Evolutionary conservation across 768 basidiomycete species (phyloP).

Genomic region (Boletus rex-veris): DNA sequence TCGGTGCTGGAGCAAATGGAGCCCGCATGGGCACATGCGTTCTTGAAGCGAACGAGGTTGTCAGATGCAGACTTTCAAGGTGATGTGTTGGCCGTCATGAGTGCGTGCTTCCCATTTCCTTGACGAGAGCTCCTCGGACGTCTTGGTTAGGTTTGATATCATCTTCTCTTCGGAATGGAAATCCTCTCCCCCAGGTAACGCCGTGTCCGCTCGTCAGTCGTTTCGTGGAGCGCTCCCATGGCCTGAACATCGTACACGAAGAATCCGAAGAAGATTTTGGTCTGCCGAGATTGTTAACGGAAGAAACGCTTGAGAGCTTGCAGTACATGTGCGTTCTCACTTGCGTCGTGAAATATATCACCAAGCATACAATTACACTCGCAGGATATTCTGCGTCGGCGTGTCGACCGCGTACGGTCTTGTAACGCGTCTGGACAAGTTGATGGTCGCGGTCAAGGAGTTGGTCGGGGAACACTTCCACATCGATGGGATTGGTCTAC

Average conservation of each 20-base stretch:
- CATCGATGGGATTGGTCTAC: conserved; percentile 61
- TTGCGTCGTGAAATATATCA: neutral
- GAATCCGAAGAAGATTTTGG: conserved; percentile 75
- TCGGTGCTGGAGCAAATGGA: conserved; percentile 72
- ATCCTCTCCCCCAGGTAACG: conserved; percentile 80
- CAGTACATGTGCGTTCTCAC: conserved; percentile 66
- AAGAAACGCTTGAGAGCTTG: conserved; percentile 70
- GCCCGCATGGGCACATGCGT: conserved; percentile 72
- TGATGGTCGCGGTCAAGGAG: conserved; percentile 83
- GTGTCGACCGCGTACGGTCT: conserved; percentile 67
- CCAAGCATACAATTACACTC: conserved; percentile 17
- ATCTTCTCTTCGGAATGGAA: conserved; percentile 67
- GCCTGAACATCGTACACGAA: conserved; percentile 63
- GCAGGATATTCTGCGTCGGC: conserved; percentile 68
- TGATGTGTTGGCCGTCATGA: conserved; percentile 78
- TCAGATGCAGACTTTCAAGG: conserved; percentile 81
- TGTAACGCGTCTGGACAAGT: conserved; percentile 66
- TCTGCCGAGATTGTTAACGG: conserved; percentile 63
- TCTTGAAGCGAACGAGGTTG: conserved; percentile 71
- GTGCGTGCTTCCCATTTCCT: conserved; percentile 35
- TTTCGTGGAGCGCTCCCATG: conserved; percentile 47
- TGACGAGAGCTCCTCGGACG: neutral
- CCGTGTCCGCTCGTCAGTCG: conserved; percentile 62
- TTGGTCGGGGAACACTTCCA: conserved; percentile 85
- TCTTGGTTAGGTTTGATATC: conserved; percentile 63